These are phyloP conservation scores for Ophiostoma himal-ulmi DNA, from an alignment of 2,329 filamentous ascomycete genomes.

Conservation along the genomic window DNA sequence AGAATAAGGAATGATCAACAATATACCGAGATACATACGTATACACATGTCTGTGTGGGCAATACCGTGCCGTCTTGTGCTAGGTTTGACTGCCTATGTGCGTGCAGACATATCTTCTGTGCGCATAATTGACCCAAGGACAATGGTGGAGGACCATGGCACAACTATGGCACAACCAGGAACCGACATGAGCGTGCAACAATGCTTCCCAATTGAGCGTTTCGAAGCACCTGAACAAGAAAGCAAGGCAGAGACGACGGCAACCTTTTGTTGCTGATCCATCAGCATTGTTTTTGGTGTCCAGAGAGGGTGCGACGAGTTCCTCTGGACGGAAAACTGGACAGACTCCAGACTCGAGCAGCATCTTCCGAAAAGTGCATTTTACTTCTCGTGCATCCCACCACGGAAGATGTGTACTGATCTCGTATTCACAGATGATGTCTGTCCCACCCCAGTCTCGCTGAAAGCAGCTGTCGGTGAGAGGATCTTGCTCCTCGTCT, in stretches of 20 bases:
- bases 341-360: background rate
- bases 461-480: background rate
- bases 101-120: background rate
- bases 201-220: background rate
- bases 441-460: background rate
- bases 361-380: background rate
- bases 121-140: background rate
- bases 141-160: background rate
- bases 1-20: background rate
- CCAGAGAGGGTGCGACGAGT: background rate
- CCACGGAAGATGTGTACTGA: background rate
- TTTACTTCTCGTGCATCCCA: background rate
- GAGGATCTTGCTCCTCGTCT: background rate
- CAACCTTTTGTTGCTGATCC: background rate
- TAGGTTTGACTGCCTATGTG: background rate
- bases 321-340: background rate
- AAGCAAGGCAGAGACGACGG: background rate
- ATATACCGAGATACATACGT: background rate
- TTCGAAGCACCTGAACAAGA: background rate
- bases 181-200: slow-evolving; percentile 1
- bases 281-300: background rate
- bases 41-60: background rate
- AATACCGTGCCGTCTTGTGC: slow-evolving; percentile 9
- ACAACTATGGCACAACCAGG: background rate
- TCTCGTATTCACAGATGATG: background rate